These are phyloP conservation scores for Fragaria nilgerrensis DNA, from an alignment of 306 rosid genomes.

Conservation along the genomic window DNA sequence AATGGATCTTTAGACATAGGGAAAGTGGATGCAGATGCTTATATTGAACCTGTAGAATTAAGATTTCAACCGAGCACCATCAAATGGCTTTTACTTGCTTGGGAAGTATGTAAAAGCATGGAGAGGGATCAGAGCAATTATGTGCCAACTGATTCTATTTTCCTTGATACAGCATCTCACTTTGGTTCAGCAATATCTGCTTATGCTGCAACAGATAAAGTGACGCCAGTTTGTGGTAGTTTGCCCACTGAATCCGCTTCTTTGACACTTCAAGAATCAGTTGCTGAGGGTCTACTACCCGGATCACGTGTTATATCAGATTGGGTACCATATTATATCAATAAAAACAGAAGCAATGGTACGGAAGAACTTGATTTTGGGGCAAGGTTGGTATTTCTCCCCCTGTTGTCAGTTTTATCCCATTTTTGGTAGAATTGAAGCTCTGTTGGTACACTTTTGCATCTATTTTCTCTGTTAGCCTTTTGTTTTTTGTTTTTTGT, in stretches of 20 bases:
- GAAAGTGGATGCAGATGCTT: constrained; percentile 80
- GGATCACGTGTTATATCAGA: constrained; percentile 70
- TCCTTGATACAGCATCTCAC: constrained; percentile 35
- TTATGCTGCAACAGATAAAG: constrained; percentile 33
- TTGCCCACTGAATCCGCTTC: constrained; percentile 34
- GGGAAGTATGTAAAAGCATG: constrained; percentile 57
- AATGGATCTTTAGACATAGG: constrained; percentile 85
- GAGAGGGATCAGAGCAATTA: constrained; percentile 39
- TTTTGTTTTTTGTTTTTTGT: neutral
- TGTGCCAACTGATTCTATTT: constrained; percentile 35
- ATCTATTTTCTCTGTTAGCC: neutral
- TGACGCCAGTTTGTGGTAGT: constrained; percentile 35
- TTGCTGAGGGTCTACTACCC: constrained; percentile 49
- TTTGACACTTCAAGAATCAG: constrained; percentile 38
- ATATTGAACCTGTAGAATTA: constrained; percentile 66
- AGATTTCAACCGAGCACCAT: constrained; percentile 77
- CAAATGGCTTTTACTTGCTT: constrained; percentile 56
- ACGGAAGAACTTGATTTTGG: constrained; percentile 83
- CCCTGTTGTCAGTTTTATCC: constrained; percentile 17
- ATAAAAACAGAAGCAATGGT: constrained; percentile 36
- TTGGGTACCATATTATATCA: constrained; percentile 66
- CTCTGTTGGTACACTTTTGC: neutral
- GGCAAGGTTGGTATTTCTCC: constrained; percentile 61
- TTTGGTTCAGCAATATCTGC: constrained; percentile 37
- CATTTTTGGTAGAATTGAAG: constrained; percentile 1